Evolutionary conservation across 108 stramenopile genomes (phyloP).

Genomic region (Nitzschia sp.): DNA sequence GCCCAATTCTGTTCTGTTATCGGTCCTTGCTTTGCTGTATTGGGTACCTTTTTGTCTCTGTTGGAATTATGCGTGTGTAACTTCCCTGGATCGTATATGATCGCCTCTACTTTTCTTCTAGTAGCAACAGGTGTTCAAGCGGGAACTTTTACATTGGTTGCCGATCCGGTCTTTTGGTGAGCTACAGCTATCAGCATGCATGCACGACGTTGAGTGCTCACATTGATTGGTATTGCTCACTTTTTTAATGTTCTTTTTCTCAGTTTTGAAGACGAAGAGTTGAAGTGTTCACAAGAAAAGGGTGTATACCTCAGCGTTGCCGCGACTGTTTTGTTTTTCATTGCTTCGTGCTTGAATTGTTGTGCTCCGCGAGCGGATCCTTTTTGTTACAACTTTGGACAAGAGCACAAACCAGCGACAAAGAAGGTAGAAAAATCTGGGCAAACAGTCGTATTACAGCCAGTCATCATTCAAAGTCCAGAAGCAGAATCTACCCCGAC

Average conservation of each 20-base stretch:
- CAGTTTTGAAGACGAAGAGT: constrained; percentile 25
- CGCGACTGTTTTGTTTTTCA: constrained; percentile 12
- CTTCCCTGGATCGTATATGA: constrained; percentile 15
- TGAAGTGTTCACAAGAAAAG: constrained; percentile 5
- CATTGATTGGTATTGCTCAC: neutral
- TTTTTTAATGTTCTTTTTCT: neutral
- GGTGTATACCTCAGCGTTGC: constrained; percentile 20
- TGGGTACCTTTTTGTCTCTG: constrained; percentile 4
- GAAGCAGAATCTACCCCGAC: too few species aligned
- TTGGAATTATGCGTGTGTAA: constrained; percentile 21
- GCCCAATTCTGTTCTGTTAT: constrained; percentile 26
- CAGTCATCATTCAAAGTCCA: constrained; percentile 15
- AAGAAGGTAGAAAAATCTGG: neutral
- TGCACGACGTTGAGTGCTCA: neutral
- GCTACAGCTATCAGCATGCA: neutral
- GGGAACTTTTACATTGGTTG: constrained; percentile 21
- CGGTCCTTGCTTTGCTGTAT: constrained; percentile 2
- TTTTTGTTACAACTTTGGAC: constrained; percentile 12
- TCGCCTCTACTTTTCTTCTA: constrained; percentile 9
- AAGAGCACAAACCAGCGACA: neutral
- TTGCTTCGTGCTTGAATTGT: constrained; percentile 16
- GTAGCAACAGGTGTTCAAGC: constrained; percentile 15
- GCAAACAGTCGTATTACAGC: neutral
- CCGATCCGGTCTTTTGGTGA: constrained; percentile 37
- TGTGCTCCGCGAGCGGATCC: constrained; percentile 24